Conservation (phyloP, 371 early-diverging fungal genomes). For the Phascolomyces articulosus region DNA sequence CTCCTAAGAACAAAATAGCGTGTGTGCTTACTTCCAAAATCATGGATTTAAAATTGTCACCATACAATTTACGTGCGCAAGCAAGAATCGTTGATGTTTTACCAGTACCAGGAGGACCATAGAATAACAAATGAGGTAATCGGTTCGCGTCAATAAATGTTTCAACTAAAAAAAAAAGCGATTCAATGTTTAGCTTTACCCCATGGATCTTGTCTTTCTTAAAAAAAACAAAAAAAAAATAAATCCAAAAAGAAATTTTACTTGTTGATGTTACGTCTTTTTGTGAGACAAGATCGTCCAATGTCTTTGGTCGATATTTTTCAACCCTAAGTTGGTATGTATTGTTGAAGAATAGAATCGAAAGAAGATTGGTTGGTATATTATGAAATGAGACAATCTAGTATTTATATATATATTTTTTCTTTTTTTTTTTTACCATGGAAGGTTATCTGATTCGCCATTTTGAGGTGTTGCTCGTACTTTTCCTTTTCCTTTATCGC, state of each 20-base stretch:
- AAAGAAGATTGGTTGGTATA: neutral
- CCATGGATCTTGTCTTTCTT: neutral
- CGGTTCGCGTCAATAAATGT: constrained; percentile 74
- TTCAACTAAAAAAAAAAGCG: constrained; percentile 54
- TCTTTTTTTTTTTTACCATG: constrained; percentile 21
- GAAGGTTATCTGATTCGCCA: constrained; percentile 28
- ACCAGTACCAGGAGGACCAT: constrained; percentile 99
- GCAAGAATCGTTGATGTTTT: constrained; percentile 99
- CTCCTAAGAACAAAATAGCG: too few species aligned
- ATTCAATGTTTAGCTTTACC: too few species aligned
- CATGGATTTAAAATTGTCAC: constrained; percentile 79
- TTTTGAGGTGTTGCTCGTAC: constrained; percentile 4
- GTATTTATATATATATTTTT: too few species aligned
- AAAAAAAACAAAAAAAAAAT: constrained; percentile 74
- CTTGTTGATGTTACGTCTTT: constrained; percentile 88
- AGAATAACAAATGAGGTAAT: constrained; percentile 97
- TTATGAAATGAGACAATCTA: too few species aligned
- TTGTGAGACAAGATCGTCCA: constrained; percentile 87
- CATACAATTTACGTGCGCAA: constrained; percentile 83
- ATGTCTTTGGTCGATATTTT: constrained; percentile 94
- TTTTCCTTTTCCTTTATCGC: constrained; percentile 35
- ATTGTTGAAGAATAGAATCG: neutral
- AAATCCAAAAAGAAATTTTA: too few species aligned
- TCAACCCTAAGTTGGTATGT: constrained; percentile 82
- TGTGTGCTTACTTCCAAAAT: constrained; percentile 82